A percentile compares a stretch with the other conserved stretches of the same genome.
These are phyloP conservation scores for Paspalum notatum DNA, from an alignment of 176 grass and related monocot genomes.

Conservation along the genomic window DNA sequence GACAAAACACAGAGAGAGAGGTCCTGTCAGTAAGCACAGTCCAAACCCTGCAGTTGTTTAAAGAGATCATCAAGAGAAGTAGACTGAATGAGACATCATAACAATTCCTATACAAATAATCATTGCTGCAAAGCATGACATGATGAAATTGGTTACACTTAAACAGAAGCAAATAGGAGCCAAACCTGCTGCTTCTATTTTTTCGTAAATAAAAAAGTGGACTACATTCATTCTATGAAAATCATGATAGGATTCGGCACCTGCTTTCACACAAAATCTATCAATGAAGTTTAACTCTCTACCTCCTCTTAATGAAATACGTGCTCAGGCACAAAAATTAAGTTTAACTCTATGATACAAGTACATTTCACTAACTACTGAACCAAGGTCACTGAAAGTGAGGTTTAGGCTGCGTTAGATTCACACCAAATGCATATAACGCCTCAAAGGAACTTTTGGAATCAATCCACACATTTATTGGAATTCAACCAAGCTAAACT, in stretches of 20 bases:
- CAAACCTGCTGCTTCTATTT: background rate
- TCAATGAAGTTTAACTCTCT: constrained; percentile 11
- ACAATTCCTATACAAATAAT: constrained; percentile 36
- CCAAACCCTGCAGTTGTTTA: constrained; percentile 28
- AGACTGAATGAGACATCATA: constrained; percentile 41
- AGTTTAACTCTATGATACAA: constrained; percentile 5
- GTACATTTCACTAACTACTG: background rate
- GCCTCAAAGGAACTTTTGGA: background rate
- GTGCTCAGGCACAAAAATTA: too few relatives aligned
- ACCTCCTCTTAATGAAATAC: too few relatives aligned
- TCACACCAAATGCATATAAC: constrained; percentile 3
- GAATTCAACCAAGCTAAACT: background rate
- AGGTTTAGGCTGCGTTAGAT: constrained; percentile 7
- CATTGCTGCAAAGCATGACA: constrained; percentile 14
- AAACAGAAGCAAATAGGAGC: background rate
- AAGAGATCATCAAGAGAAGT: constrained; percentile 32
- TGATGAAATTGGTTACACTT: background rate
- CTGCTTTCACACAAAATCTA: background rate
- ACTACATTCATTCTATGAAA: background rate
- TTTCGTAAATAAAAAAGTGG: background rate
- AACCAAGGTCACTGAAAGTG: background rate
- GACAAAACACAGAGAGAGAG: constrained; percentile 41
- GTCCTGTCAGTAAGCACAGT: constrained; percentile 26
- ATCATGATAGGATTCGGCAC: background rate
- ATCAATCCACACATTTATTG: background rate